phyloP scores from a whole-genome alignment of 1,139 yeast genomes.

The Wickerhamiella pararugosa region DNA sequence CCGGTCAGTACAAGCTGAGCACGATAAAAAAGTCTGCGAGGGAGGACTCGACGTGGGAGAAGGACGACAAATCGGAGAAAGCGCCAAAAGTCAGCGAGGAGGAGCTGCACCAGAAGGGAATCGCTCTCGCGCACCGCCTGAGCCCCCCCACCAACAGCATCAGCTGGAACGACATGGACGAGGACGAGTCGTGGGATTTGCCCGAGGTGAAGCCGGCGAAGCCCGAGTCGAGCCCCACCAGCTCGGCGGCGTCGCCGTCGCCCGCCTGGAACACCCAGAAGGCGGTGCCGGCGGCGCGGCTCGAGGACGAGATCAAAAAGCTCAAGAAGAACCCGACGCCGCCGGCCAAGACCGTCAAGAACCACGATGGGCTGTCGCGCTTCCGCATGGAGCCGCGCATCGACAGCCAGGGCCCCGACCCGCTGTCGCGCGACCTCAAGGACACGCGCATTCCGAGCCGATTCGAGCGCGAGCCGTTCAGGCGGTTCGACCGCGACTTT shows the following conservation, averaged over 20 bases:
- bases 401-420: background rate
- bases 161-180: background rate
- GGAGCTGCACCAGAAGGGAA: constrained; percentile 23
- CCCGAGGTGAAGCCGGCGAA: no score
- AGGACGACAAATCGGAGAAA: constrained; percentile 28
- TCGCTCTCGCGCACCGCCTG: background rate
- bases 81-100: constrained; percentile 14
- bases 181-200: background rate
- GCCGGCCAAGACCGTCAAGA: background rate
- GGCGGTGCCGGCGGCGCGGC: constrained; percentile 1
- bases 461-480: background rate
- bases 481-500: background rate
- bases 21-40: background rate
- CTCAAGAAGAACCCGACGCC: background rate
- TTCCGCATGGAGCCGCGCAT: background rate
- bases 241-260: background rate
- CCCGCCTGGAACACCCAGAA: constrained; percentile 5
- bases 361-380: constrained; percentile 2
- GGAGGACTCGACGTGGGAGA: constrained; percentile 27
- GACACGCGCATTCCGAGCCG: background rate
- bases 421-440: background rate
- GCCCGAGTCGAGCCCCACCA: background rate
- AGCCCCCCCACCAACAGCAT: background rate
- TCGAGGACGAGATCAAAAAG: background rate
- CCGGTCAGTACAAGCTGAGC: constrained; percentile 23